These are phyloP conservation scores for Pichia eremophila DNA, from an alignment of 805 yeast species.

Conservation along the genomic window DNA sequence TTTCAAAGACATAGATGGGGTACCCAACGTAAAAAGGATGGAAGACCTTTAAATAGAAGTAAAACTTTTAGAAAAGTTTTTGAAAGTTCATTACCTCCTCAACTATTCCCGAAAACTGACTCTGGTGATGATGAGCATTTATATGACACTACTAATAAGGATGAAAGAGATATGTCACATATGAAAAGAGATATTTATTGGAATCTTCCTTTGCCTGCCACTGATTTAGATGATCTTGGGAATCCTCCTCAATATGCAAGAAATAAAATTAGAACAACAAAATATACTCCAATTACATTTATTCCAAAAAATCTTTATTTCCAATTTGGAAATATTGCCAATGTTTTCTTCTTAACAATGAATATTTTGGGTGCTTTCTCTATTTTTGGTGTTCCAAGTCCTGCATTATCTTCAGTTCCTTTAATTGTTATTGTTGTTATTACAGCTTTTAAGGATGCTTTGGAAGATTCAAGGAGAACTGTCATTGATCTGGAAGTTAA, in stretches of 20 bases:
- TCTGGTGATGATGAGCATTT: constrained; percentile 14
- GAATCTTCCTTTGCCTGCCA: constrained; percentile 53
- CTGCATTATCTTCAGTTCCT: constrained; percentile 68
- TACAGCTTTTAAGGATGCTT: constrained; percentile 71
- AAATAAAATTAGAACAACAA: constrained; percentile 91
- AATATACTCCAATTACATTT: constrained; percentile 84
- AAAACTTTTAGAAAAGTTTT: constrained; percentile 38
- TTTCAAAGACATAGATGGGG: constrained; percentile 87
- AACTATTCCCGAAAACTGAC: constrained; percentile 12
- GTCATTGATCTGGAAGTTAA: constrained; percentile 64
- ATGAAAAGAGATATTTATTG: constrained; percentile 42
- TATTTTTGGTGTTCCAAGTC: constrained; percentile 75
- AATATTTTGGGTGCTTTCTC: constrained; percentile 72
- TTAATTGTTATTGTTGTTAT: constrained; percentile 66
- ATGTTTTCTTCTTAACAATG: constrained; percentile 72
- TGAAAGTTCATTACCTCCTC: constrained; percentile 14
- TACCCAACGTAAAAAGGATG: constrained; percentile 69
- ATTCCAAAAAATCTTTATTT: constrained; percentile 72
- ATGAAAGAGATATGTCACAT: constrained; percentile 19
- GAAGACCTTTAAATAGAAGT: constrained; percentile 52
- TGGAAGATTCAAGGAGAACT: constrained; percentile 74
- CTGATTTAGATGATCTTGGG: constrained; percentile 42
- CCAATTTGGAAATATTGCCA: constrained; percentile 87
- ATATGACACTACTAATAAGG: constrained; percentile 26
- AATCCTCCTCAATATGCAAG: constrained; percentile 62